Evolutionary conservation across 1,284 basidiomycete genomes (phyloP), one percentile per base, ranked within the genome.

Genomic region (Puccinia horiana): DNA sequence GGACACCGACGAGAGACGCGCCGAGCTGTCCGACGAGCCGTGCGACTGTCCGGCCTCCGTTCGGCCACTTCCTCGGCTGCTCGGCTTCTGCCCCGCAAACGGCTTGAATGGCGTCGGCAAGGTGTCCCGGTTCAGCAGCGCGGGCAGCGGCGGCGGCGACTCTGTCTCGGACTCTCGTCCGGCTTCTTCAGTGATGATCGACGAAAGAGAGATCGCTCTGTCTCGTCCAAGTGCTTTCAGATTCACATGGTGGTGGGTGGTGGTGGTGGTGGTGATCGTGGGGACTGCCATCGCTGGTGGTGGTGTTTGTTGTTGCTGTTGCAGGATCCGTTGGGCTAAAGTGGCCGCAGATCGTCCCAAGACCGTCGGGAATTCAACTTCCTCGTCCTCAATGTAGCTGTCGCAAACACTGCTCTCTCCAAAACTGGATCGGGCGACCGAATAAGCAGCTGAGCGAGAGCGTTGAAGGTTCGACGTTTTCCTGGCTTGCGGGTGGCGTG

Each of bases 51-150:
- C n/a, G 8, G 52, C 35, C 23, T n/a, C 42, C 29, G 49, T 3
- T 32, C 5, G 44, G 14, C n/a, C 5, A 18, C 61, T 47, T 14
- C 26, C 14, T 16, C 26, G 1, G 4, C 58, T 26, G 23, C 26
- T 20, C 16, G 76, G 76, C 40, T 54, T 78, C 44, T 69, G 76
- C 14, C 76, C 76, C 63, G 76, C 63, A 52, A 65, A 65, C 20
- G 76, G 76, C 44, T 65, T 65, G 61, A 65, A 69, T n/a, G 76
- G 63, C 26, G 44, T 35, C 16, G 76, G 76, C 9, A 78, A 26
- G 37, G 20, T 12, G 75, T 12, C 47, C 26, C 29, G 23, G 42
- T 14, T 14, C 5, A 37, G 37, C 8, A 76, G 20, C 5, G 74
- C 35, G 35, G 74, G 74, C 2, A 37, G 35, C 8, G 49, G 52